Conservation (phyloP, 2,329 filamentous ascomycete species). For the Arthrobotrys iridis region DNA sequence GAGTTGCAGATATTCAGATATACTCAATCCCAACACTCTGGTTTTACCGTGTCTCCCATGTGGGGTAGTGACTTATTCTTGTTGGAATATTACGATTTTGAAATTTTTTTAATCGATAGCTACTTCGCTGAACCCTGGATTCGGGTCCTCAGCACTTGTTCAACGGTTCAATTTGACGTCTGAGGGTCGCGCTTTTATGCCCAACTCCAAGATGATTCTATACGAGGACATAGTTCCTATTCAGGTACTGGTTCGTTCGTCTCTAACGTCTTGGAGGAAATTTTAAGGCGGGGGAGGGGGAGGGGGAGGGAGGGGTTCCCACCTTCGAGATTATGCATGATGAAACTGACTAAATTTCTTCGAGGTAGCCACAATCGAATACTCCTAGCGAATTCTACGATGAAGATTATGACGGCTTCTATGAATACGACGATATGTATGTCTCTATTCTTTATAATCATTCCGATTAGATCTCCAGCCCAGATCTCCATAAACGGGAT, state of each 20-base stretch:
- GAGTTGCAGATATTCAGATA: slow-evolving; percentile 18
- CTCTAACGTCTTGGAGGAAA: neutral
- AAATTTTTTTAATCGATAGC: neutral
- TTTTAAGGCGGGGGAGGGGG: no score
- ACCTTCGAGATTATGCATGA: neutral
- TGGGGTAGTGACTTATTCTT: slow-evolving; percentile 9
- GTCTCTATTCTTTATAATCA: neutral
- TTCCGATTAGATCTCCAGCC: neutral
- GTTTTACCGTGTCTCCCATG: slow-evolving; percentile 9
- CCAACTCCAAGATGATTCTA: slow-evolving; percentile 28
- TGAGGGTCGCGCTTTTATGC: slow-evolving; percentile 16
- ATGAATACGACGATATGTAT: slow-evolving; percentile 47
- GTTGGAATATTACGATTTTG: neutral
- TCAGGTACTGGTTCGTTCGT: slow-evolving; percentile 28
- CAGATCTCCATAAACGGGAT: neutral
- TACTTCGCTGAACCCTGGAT: slow-evolving; percentile 6
- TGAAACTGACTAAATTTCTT: no score
- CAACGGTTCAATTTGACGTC: neutral
- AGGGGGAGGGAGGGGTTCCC: no score
- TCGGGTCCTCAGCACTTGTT: neutral
- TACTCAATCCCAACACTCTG: slow-evolving; percentile 11
- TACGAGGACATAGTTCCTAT: slow-evolving; percentile 16
- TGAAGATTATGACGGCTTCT: slow-evolving; percentile 42
- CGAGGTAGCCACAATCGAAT: slow-evolving; percentile 16
- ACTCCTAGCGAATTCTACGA: slow-evolving; percentile 15